Base-by-base conservation (phyloP, 805 yeast genomes). In the Candida maesae region DNA sequence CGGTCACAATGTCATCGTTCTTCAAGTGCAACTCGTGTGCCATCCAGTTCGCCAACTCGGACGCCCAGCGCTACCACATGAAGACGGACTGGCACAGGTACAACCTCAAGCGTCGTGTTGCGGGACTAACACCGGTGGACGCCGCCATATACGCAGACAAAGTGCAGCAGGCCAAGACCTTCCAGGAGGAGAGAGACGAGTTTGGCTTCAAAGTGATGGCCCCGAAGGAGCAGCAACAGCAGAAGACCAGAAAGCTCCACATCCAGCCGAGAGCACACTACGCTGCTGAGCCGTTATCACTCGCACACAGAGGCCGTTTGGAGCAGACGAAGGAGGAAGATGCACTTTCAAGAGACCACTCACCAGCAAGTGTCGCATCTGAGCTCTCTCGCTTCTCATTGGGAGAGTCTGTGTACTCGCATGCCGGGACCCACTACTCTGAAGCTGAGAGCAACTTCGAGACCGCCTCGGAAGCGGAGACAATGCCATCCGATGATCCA, bases 71-170 rank as follows among this genome's bases (percentile, higher is more conserved):
- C 47, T 74, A 74, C 49, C 99, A 93, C 61, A 93, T 93, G 99
- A 88, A 86, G 60, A 81, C 96, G 3, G 99, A 93, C 42, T 93
- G 99, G 99, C 99, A 93, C 60, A 75, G 99, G 48, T 93, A 93
- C 64, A 93, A 93, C 58, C 73, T 93, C 57, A 93, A 93, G 60
- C 79, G 99, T 66, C 76, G 96, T 55, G 96, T 93, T 24, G 95
- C 96, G 1, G 74, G 75, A 23, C 65, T 89, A 43, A 82, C 90
- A 6, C 82, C 95, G 1, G 77, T 89, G 23, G 65, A 80, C 15
- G 77, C 87, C 2, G 84, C 68, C 45, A 60, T 60, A 25, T 65
- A 61, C 54, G 65, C 67, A 33, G 66, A 64, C 50, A 69, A 65
- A 44, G 49, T 61, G 18, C 69, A 64, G 42, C 51, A 62, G 13